Evolutionary conservation across 2,329 filamentous ascomycete species (phyloP).

Genomic region (Anthostomella pinea): DNA sequence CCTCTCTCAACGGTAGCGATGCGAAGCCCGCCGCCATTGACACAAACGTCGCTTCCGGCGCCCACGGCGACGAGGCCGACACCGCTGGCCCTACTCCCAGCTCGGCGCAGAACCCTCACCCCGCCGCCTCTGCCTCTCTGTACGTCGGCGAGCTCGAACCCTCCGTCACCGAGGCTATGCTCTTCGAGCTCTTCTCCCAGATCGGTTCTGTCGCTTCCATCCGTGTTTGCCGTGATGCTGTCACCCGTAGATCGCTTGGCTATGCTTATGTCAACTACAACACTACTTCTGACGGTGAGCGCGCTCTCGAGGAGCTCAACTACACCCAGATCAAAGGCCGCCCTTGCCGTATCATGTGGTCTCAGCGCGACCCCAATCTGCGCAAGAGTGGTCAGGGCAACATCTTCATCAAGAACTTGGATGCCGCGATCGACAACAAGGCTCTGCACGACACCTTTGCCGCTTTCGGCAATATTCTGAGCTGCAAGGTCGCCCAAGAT

Average conservation of each 20-base stretch:
- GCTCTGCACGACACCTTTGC: constrained; percentile 99
- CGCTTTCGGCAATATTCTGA: constrained; percentile 97
- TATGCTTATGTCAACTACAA: constrained; percentile 99
- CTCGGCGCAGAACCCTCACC: constrained; percentile 68
- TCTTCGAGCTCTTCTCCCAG: constrained; percentile 99
- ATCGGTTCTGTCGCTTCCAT: constrained; percentile 99
- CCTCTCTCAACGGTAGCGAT: constrained; percentile 67
- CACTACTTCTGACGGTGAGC: constrained; percentile 92
- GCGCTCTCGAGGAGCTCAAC: constrained; percentile 98
- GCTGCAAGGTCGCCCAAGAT: constrained; percentile 99
- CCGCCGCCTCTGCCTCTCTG: constrained; percentile 93
- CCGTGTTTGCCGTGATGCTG: constrained; percentile 98
- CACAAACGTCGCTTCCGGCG: constrained; percentile 63
- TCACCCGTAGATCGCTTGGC: constrained; percentile 96
- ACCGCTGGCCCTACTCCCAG: constrained; percentile 67
- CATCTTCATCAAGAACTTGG: constrained; percentile 99
- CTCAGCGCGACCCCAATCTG: constrained; percentile 96
- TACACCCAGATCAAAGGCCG: constrained; percentile 99
- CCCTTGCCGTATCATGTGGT: constrained; percentile 99
- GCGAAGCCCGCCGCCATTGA: constrained; percentile 68
- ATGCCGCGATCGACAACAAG: constrained; percentile 99
- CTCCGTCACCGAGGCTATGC: constrained; percentile 98
- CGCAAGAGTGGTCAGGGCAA: constrained; percentile 99
- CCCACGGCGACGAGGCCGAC: constrained; percentile 56
- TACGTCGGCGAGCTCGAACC: constrained; percentile 98